These are phyloP conservation scores for Diaporthe ampelina DNA, from an alignment of 2,329 filamentous ascomycete species.

Conservation along the genomic window DNA sequence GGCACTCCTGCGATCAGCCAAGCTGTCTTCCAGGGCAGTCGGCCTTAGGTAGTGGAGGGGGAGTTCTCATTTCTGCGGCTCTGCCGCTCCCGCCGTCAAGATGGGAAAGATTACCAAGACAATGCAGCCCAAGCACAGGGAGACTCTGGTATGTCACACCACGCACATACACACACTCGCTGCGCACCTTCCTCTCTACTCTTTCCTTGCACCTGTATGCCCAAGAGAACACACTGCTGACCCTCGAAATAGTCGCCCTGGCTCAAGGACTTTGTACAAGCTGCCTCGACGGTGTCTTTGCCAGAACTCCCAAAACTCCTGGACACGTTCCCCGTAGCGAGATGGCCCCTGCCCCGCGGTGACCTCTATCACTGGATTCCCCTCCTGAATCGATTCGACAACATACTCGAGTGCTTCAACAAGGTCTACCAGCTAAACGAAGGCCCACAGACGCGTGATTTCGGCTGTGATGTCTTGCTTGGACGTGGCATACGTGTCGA, in stretches of 20 bases:
- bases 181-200: slow-evolving; percentile 40
- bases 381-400: slow-evolving; percentile 92
- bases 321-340: slow-evolving; percentile 79
- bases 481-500: slow-evolving; percentile 68
- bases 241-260: slow-evolving; percentile 79
- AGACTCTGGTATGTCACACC: slow-evolving; percentile 70
- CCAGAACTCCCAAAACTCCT: slow-evolving; percentile 84
- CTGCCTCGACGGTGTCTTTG: slow-evolving; percentile 77
- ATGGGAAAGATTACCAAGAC: slow-evolving; percentile 80
- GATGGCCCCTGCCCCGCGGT: slow-evolving; percentile 96
- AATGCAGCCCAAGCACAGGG: slow-evolving; percentile 76
- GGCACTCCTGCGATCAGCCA: slow-evolving; percentile 52
- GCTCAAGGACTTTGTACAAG: slow-evolving; percentile 83
- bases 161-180: slow-evolving; percentile 32
- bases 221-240: slow-evolving; percentile 46
- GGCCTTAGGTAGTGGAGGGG: slow-evolving; percentile 69
- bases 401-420: slow-evolving; percentile 85
- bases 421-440: slow-evolving; percentile 83
- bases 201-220: neutral
- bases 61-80: slow-evolving; percentile 66
- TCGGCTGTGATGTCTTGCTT: slow-evolving; percentile 75
- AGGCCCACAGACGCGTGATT: slow-evolving; percentile 84
- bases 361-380: slow-evolving; percentile 99
- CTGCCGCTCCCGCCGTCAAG: slow-evolving; percentile 69
- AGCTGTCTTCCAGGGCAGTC: slow-evolving; percentile 58